These are phyloP conservation scores for Saccharomyces mikatae DNA, from an alignment of 805 yeast genomes.

Conservation along the genomic window DNA sequence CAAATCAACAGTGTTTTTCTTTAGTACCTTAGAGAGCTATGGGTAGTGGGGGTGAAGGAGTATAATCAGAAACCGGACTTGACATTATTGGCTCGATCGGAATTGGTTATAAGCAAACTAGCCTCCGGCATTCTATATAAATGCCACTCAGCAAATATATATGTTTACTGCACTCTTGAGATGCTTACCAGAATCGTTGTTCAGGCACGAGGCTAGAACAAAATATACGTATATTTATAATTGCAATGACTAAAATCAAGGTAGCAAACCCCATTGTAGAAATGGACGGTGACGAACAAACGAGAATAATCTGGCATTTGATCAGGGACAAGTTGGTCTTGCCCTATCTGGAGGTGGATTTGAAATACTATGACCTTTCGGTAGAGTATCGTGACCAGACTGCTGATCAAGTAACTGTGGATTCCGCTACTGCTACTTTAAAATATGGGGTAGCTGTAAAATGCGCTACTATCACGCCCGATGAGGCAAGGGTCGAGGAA, in stretches of 20 bases:
- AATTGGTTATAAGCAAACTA: neutral
- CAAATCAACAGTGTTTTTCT: neutral
- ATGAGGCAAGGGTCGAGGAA: slow-evolving; percentile 90
- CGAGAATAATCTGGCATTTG: slow-evolving; percentile 89
- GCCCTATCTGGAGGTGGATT: slow-evolving; percentile 80
- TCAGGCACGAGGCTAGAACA: neutral
- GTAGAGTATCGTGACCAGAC: slow-evolving; percentile 82
- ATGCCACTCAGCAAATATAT: neutral
- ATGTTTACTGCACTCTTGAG: neutral
- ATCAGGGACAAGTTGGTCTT: slow-evolving; percentile 78
- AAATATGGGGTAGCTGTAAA: slow-evolving; percentile 89
- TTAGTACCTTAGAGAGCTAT: neutral
- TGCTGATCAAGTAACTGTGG: slow-evolving; percentile 78
- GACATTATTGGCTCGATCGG: neutral
- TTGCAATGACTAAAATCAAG: slow-evolving; percentile 44
- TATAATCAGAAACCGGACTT: neutral
- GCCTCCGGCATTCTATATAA: neutral
- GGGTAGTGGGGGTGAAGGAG: neutral
- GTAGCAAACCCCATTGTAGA: slow-evolving; percentile 90
- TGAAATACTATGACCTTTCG: slow-evolving; percentile 87
- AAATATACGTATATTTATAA: neutral
- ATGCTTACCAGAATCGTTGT: neutral
- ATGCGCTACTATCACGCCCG: slow-evolving; percentile 98
- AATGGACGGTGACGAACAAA: slow-evolving; percentile 97
- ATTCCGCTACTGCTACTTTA: slow-evolving; percentile 83